Evolutionary conservation across 2,329 filamentous ascomycete genomes (phyloP).

Genomic region (Diaporthe sp.): DNA sequence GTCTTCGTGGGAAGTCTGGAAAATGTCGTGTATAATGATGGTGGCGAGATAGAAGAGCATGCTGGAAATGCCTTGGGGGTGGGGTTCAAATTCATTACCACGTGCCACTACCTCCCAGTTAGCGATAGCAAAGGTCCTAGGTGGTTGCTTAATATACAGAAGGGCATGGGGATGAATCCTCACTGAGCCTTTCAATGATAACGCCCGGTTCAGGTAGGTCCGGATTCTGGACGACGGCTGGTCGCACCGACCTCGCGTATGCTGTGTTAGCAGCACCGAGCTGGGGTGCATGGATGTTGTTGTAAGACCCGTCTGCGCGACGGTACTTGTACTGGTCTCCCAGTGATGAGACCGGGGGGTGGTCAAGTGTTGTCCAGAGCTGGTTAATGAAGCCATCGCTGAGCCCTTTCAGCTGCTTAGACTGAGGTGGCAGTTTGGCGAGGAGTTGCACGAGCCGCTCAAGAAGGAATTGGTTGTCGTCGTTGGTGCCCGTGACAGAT

Average conservation of each 20-base stretch:
- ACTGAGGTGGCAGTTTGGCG: slow-evolving; percentile 45
- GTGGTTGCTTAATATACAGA: neutral
- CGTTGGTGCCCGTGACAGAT: slow-evolving; percentile 34
- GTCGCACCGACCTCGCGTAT: slow-evolving; percentile 75
- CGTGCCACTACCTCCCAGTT: slow-evolving; percentile 55
- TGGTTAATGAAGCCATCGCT: slow-evolving; percentile 30
- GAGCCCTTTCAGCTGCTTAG: slow-evolving; percentile 43
- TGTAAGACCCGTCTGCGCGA: slow-evolving; percentile 55
- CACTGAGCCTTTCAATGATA: slow-evolving; percentile 73
- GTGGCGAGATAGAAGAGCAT: slow-evolving; percentile 82
- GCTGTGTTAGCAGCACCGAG: slow-evolving; percentile 75
- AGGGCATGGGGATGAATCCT: neutral
- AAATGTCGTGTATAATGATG: slow-evolving; percentile 74
- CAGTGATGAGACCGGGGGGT: slow-evolving; percentile 10
- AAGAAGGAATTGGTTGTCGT: slow-evolving; percentile 36
- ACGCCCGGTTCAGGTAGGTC: slow-evolving; percentile 72
- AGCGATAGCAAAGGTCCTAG: neutral
- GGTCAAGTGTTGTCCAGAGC: slow-evolving; percentile 23
- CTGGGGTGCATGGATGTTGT: slow-evolving; percentile 73
- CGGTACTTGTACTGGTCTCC: slow-evolving; percentile 44
- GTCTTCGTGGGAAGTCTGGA: slow-evolving; percentile 74
- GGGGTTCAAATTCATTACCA: slow-evolving; percentile 71
- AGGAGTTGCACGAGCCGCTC: slow-evolving; percentile 41
- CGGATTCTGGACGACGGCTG: slow-evolving; percentile 67
- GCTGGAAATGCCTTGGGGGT: slow-evolving; percentile 70